A percentile compares a stretch with the other conserved stretches of the same genome.
These are phyloP conservation scores for Coniosporium tulheliwenetii DNA, from an alignment of 2,329 filamentous ascomycete species.

Conservation along the genomic window DNA sequence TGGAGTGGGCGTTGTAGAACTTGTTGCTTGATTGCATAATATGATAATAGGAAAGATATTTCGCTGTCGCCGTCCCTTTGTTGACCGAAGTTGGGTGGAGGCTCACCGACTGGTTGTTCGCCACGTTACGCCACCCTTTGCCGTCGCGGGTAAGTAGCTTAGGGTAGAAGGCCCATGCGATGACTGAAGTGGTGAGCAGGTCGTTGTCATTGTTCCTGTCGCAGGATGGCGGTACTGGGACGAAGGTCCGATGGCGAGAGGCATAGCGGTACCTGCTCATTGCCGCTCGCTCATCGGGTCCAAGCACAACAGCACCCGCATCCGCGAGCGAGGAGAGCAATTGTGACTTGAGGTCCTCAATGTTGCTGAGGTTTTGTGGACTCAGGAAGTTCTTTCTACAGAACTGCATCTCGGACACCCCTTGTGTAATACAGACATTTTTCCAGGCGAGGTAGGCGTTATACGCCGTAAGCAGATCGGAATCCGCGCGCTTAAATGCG, in stretches of 20 bases:
- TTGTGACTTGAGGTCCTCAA: slow-evolving; percentile 91
- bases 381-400: slow-evolving; percentile 91
- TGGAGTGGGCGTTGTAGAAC: slow-evolving; percentile 66
- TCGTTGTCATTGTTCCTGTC: slow-evolving; percentile 71
- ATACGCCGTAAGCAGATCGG: slow-evolving; percentile 82
- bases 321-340: slow-evolving; percentile 74
- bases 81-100: slow-evolving; percentile 85
- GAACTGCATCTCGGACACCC: slow-evolving; percentile 68
- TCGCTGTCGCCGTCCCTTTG: slow-evolving; percentile 49
- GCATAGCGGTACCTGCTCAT: slow-evolving; percentile 56
- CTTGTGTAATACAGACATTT: slow-evolving; percentile 55
- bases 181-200: slow-evolving; percentile 59
- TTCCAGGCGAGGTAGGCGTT: slow-evolving; percentile 90
- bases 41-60: slow-evolving; percentile 88
- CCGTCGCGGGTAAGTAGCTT: slow-evolving; percentile 74
- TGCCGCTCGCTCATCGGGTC: slow-evolving; percentile 52
- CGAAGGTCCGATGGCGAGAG: slow-evolving; percentile 57
- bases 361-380: slow-evolving; percentile 74
- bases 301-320: slow-evolving; percentile 65
- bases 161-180: slow-evolving; percentile 91
- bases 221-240: slow-evolving; percentile 61
- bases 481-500: slow-evolving; percentile 71
- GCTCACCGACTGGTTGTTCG: slow-evolving; percentile 82
- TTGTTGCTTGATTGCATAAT: slow-evolving; percentile 84
- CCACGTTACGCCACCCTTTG: slow-evolving; percentile 79